Conservation (phyloP, 2,329 filamentous ascomycete species). For the Penicillium sp. region DNA sequence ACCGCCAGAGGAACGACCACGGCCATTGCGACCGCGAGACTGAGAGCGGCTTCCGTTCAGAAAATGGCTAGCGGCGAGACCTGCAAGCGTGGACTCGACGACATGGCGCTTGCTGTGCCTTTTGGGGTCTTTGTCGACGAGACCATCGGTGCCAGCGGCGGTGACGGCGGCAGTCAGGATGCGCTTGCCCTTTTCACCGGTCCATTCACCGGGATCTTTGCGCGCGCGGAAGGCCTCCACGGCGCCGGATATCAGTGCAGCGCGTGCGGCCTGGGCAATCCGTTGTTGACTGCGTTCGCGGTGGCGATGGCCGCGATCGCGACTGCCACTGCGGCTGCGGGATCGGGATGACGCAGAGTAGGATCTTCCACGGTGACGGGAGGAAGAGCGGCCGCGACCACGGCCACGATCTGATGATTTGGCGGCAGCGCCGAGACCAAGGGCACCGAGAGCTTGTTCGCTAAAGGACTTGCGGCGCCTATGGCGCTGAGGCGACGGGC, state of each 20-base stretch:
- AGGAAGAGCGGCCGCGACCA: constrained; percentile 41
- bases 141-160: constrained; percentile 80
- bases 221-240: constrained; percentile 88
- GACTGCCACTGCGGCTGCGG: constrained; percentile 52
- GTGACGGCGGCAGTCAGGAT: constrained; percentile 82
- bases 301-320: constrained; percentile 43
- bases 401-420: constrained; percentile 44
- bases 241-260: constrained; percentile 83
- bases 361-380: constrained; percentile 17
- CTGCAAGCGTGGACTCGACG: constrained; percentile 82
- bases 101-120: constrained; percentile 77
- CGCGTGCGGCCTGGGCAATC: constrained; percentile 83
- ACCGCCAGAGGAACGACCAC: constrained; percentile 48
- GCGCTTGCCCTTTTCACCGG: constrained; percentile 85
- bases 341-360: constrained; percentile 16
- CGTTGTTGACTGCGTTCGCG: constrained; percentile 56
- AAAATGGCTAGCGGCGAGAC: constrained; percentile 78
- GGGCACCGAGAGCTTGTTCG: constrained; percentile 52
- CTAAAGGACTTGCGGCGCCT: constrained; percentile 48
- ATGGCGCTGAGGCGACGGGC: constrained; percentile 41
- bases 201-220: constrained; percentile 85
- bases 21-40: constrained; percentile 62
- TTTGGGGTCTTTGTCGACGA: constrained; percentile 65
- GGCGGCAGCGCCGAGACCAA: constrained; percentile 57
- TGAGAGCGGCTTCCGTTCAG: constrained; percentile 77